Conservation (phyloP, 2,329 filamentous ascomycete species). For the Ceratocystis papillata region DNA sequence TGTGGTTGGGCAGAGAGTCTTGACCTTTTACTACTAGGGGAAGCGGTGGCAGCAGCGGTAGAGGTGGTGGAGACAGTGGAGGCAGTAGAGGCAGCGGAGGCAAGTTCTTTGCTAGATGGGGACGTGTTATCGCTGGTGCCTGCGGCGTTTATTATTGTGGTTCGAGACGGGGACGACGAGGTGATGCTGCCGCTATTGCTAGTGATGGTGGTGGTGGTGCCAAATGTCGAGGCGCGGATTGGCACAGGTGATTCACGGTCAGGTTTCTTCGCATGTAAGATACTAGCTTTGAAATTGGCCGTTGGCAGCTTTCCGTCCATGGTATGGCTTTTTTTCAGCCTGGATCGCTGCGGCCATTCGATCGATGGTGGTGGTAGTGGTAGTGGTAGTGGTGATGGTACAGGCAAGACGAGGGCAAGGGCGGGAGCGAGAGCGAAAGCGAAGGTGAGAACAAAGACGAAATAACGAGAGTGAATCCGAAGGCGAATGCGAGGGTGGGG, state of each 20-base stretch:
- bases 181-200: conserved; percentile 7
- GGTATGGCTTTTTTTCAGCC: conserved; percentile 19
- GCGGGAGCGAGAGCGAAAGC: neutral
- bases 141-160: neutral
- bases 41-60: neutral
- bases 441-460: conserved; percentile 15
- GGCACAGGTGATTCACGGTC: conserved; percentile 3
- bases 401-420: conserved; percentile 9
- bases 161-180: conserved; percentile 20
- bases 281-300: conserved; percentile 21
- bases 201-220: neutral
- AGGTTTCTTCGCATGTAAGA: conserved; percentile 11
- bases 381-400: neutral
- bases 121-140: conserved; percentile 8
- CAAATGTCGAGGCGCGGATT: conserved; percentile 9
- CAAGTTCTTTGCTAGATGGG: neutral
- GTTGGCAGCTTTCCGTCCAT: conserved; percentile 23
- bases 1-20: conserved; percentile 1
- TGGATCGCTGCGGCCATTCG: conserved; percentile 18
- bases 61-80: conserved; percentile 4
- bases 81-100: neutral
- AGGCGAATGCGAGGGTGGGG: conserved; percentile 15
- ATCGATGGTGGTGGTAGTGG: conserved; percentile 20
- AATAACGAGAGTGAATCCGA: conserved; percentile 2
- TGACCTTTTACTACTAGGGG: neutral